Base-by-base conservation (phyloP, 2,329 filamentous ascomycete genomes). In the Penicillium psychrosexuale region DNA sequence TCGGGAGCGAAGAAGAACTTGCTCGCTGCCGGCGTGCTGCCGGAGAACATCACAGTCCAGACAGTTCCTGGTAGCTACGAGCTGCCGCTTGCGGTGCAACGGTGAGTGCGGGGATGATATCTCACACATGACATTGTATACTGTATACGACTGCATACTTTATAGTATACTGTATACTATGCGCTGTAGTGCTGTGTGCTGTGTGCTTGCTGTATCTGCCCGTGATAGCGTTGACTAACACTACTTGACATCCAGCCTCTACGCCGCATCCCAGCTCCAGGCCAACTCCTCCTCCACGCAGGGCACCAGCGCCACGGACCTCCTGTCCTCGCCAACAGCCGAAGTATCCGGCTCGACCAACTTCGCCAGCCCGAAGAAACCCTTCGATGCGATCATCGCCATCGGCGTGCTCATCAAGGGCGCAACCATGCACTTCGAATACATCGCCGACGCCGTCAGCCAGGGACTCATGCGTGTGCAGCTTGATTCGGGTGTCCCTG, bases 351-450 rank as follows among this genome's bases (percentile, higher is more conserved):
- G 81, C 66, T 75, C 45, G 31, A 60, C 61, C 42, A 72, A 66
- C 17, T 59, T 76, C 3, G 63, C 75, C 3, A 70, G 74, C n/a
- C 48, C 67, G 3, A 67, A 74, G 19, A 69, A 72, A 47, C 84
- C 91, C 19, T 97, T 97, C 68, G 93, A 97, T 71, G 94, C 94
- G 59, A 86, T 99, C 61, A 92, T 99, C 63, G 91, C 94, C 50
- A 89, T 99, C 64, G 94, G 94, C 53, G 92, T 96, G 53, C 84
- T 99, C 58, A 97, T 99, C 78, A 99, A 99, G 80, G 94, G 94
- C 72, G 90, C 96, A 77, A 97, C 94, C 7, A 97, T 97, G 91
- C 94, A 99, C 77, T 99, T 99, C 69, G 94, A 99, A 77, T 97
- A 99, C 78, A 99, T 99, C 67, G 84, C 92, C 39, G 94, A 97